Evolutionary conservation across 257 asterid genomes (phyloP), one percentile per base, ranked within the genome.

Genomic region (Rhazya stricta): DNA sequence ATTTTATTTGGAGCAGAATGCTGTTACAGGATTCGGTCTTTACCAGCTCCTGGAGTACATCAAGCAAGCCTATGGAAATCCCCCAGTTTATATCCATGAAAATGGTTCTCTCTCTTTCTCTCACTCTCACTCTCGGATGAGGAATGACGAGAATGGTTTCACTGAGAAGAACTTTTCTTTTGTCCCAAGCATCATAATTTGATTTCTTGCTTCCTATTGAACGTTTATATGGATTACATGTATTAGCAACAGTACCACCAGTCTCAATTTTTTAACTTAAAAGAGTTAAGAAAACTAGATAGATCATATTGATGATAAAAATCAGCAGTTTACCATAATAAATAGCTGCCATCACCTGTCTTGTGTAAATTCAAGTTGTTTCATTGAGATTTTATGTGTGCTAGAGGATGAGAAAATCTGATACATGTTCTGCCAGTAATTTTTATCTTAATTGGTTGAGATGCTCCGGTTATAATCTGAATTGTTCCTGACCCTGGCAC

Each of bases 31-130:
- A 41, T 74, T 69, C 71, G 87, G 85, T 46, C 88, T 88, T 46
- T 57, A 39, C 36, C 78, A 15, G 27, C 51, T 81, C 75, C 88
- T 90, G 58, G 84, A 81, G 72, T 65, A 80, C 76, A 46, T 83
- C 32, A 90, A 88, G 78, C 63, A 85, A 61, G 79, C 57, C 65
- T 88, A 85, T 75, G 89, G 84, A 39, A 85, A 88, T 80, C 89
- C 86, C 18, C 84, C 89, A 11, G 30, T 87, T 67, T 88, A 86
- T 81, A 71, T 90, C 80, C 90, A 82, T 0, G 85, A 82, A 79
- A 82, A 79, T 61, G 85, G 85, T 79, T 36, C 72, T 75, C 56
- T 25, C 46, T 71, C 32, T 75, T 68, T 36, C 53, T 68, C 42
- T 43, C n/a, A n/a, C 63, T n/a, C 79, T 9, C 62, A 0, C 29